Conservation (phyloP, 345 rosid species). For the Xanthoceras sorbifolium region DNA sequence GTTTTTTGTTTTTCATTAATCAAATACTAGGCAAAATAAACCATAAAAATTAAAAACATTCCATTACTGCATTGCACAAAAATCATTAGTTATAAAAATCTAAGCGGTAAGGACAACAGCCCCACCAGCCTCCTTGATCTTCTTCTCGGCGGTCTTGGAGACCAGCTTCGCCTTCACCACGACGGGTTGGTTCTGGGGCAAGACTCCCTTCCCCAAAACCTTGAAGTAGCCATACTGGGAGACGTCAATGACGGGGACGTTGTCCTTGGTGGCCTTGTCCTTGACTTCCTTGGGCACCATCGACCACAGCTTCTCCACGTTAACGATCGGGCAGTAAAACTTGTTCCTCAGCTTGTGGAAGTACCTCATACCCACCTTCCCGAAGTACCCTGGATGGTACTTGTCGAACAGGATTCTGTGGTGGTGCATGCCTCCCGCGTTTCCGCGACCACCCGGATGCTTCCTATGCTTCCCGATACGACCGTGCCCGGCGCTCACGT, state of each 20-base stretch:
- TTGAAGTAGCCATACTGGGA: background rate
- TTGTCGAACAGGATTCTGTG: background rate
- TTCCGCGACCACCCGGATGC: background rate
- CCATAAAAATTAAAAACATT: too few species aligned
- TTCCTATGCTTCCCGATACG: background rate
- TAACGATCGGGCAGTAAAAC: background rate
- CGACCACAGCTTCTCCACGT: background rate
- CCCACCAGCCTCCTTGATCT: slow-evolving; percentile 2
- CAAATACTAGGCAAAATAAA: too few species aligned
- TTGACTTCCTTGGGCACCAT: background rate
- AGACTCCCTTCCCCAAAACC: background rate
- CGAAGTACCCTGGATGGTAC: background rate
- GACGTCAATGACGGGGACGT: background rate
- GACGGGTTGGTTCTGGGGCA: background rate
- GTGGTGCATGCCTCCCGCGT: background rate
- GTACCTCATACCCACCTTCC: background rate
- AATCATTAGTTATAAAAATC: too few species aligned
- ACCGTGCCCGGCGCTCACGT: background rate
- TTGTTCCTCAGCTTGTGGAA: slow-evolving; percentile 3
- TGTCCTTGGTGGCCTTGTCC: background rate
- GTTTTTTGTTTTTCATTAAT: too few species aligned
- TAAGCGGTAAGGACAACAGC: background rate
- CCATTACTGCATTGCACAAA: background rate
- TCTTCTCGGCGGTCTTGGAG: background rate
- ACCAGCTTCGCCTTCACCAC: background rate